Evolutionary conservation across 129 eudicot species (phyloP), one percentile per base, ranked within the genome.

Genomic region (Solidago caesia): DNA sequence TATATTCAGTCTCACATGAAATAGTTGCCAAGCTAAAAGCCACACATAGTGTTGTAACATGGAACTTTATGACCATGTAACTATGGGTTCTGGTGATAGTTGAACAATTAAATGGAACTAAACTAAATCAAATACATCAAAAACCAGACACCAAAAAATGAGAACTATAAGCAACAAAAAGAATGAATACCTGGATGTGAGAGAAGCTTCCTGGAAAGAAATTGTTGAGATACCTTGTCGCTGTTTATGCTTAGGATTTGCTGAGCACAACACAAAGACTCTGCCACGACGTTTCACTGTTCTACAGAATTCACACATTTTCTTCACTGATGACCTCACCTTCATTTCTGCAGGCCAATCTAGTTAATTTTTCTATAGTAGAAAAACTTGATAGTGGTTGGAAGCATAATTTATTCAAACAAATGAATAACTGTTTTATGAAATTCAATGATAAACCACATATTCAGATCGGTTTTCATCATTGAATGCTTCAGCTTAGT

Each of bases 201-300:
- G 44, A 46, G 80, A 71, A 48, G 64, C 66, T 72, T 81, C 81
- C 15, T 57, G 66, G 21, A 13, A 81, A 44, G 78, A 60, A 58
- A 71, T 45, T 16, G 85, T 81, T 47, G 85, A 81, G 41, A 81
- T 56, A 51, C 85, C 85, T 59, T 81, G 85, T 56, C 85, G 51
- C 56, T 81, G 85, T 72, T 81, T 81, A 71, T 81, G 85, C 75
- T 81, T 81, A 49, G 85, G 85, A 76, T 81, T 81, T n/a, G 85
- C 85, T 0, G 85, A 33, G 57, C 85, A 81, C 16, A 76, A 7
- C 57, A 81, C 78, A 73, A 76, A 81, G 8, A 81, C 85, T 81
- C 81, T 76, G 52, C 85, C 85, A 57, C 85, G 85, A 65, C 85
- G 85, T 51, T 81, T 81, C 69, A 81, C 85, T 60, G 82, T 81